Conservation (phyloP, 2,329 filamentous ascomycete genomes). For the Diaporthe humulicola region DNA sequence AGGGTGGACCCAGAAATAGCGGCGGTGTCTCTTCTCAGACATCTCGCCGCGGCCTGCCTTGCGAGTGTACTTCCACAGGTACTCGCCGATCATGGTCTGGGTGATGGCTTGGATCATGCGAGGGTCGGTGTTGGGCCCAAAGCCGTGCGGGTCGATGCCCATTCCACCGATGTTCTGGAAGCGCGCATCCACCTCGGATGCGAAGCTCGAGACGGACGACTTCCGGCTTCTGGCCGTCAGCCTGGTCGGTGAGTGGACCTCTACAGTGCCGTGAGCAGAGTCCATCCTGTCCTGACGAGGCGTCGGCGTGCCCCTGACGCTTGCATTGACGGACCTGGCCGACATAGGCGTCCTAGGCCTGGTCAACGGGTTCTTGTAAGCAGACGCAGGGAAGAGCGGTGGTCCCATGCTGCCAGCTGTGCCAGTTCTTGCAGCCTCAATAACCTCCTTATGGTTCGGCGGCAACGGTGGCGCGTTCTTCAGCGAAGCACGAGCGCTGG, state of each 20-base stretch:
- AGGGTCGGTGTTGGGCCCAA: slow-evolving; percentile 85
- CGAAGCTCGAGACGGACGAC: slow-evolving; percentile 95
- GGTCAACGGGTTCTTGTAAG: slow-evolving; percentile 59
- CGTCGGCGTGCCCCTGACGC: slow-evolving; percentile 66
- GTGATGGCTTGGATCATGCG: slow-evolving; percentile 99
- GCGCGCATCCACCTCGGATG: slow-evolving; percentile 89
- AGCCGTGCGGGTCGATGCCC: slow-evolving; percentile 66
- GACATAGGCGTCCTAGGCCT: slow-evolving; percentile 73
- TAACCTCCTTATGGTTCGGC: slow-evolving; percentile 84
- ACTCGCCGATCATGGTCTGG: slow-evolving; percentile 99
- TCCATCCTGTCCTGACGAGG: slow-evolving; percentile 63
- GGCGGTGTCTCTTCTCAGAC: slow-evolving; percentile 89
- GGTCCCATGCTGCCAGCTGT: slow-evolving; percentile 80
- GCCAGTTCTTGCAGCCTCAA: slow-evolving; percentile 79
- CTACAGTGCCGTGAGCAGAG: slow-evolving; percentile 60
- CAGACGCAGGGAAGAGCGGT: slow-evolving; percentile 85
- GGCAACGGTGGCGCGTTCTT: slow-evolving; percentile 79
- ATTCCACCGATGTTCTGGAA: slow-evolving; percentile 76
- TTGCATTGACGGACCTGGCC: slow-evolving; percentile 54
- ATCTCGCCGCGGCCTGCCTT: slow-evolving; percentile 91
- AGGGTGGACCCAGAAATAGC: slow-evolving; percentile 99
- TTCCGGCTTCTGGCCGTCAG: slow-evolving; percentile 66
- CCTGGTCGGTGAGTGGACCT: slow-evolving; percentile 63
- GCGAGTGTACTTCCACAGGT: slow-evolving; percentile 98
- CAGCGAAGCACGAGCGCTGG: slow-evolving; percentile 68